phyloP scores from a whole-genome alignment of 495 filamentous ascomycete species.

The Lasiosphaeria miniovina region DNA sequence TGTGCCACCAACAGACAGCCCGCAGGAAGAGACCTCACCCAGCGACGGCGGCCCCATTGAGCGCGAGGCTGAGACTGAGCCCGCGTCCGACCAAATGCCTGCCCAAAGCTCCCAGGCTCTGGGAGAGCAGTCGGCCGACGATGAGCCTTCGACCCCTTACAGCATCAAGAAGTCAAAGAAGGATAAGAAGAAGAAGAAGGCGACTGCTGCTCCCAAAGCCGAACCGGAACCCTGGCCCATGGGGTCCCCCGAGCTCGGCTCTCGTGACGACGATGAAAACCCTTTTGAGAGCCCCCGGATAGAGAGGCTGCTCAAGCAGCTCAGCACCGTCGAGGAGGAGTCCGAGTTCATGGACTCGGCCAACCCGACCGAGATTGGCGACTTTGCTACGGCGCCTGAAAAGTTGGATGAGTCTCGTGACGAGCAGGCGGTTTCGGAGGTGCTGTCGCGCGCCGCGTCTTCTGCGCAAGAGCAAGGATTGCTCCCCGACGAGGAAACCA shows the following conservation, averaged over 20 bases:
- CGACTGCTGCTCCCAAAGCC: background rate
- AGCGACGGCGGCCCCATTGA: background rate
- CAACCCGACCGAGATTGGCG: background rate
- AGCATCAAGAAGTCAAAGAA: conserved; percentile 22
- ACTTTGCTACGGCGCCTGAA: background rate
- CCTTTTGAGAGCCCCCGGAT: conserved; percentile 19
- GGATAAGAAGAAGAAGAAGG: conserved; percentile 30
- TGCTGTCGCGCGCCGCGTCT: background rate
- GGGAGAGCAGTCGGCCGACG: conserved; percentile 5
- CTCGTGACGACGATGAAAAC: conserved; percentile 5
- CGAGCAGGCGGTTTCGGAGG: background rate
- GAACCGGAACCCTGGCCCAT: conserved; percentile 24
- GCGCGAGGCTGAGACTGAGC: conserved; percentile 3
- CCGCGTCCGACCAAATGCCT: conserved; percentile 15
- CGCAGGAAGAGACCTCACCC: background rate
- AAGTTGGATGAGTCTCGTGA: background rate
- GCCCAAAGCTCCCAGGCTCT: conserved; percentile 1
- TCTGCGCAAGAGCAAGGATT: background rate
- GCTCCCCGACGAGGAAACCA: background rate
- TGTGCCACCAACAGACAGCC: background rate
- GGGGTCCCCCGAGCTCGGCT: conserved; percentile 15
- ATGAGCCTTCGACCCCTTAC: conserved; percentile 20
- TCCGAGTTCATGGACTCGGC: background rate
- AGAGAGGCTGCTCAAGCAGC: conserved; percentile 22
- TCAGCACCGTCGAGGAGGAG: conserved; percentile 29